These are phyloP conservation scores for Trichosporon faecale DNA, from an alignment of 1,284 basidiomycete species.

Conservation along the genomic window DNA sequence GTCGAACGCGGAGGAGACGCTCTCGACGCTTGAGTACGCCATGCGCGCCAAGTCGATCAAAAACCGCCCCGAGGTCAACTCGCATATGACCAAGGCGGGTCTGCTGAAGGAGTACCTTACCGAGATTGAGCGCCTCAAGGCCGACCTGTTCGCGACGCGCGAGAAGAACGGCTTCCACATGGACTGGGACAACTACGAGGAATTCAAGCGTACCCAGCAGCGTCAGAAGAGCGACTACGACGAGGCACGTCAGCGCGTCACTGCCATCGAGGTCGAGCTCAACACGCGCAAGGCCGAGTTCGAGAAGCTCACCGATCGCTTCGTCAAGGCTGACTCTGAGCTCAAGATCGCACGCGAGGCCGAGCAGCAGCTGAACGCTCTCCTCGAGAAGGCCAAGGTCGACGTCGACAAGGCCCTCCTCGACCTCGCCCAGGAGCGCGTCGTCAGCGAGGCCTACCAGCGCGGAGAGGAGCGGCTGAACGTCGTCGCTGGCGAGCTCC, in stretches of 20 bases:
- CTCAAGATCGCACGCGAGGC: slow-evolving; percentile 57
- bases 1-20: slow-evolving; percentile 92
- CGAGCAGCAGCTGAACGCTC: slow-evolving; percentile 60
- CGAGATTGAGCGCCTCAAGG: slow-evolving; percentile 93
- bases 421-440: slow-evolving; percentile 70
- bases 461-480: slow-evolving; percentile 70
- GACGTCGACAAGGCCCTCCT: slow-evolving; percentile 60
- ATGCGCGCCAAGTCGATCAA: slow-evolving; percentile 92
- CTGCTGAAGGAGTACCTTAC: slow-evolving; percentile 90
- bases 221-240: slow-evolving; percentile 69
- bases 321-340: slow-evolving; percentile 72
- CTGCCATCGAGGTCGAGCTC: slow-evolving; percentile 77
- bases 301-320: slow-evolving; percentile 73
- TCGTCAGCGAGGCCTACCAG: slow-evolving; percentile 72
- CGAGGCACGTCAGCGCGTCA: slow-evolving; percentile 75
- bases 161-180: slow-evolving; percentile 95
- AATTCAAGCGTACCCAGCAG: slow-evolving; percentile 74
- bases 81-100: slow-evolving; percentile 86
- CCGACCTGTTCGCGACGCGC: slow-evolving; percentile 77
- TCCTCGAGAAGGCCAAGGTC: slow-evolving; percentile 59
- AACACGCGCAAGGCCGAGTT: slow-evolving; percentile 79
- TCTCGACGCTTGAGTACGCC: slow-evolving; percentile 97
- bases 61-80: slow-evolving; percentile 94
- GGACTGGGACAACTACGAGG: slow-evolving; percentile 80
- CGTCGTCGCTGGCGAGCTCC: slow-evolving; percentile 66